Percentiles rank a stretch among this genome's conserved stretches.
Conservation (phyloP, 164 flowering plant genomes). For the grape (Vitis vinifera) region ASM3070453v1 NC_081808.1:1585501-1586000, state of each 20-base stretch:
- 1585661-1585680: slow-evolving; percentile 88
- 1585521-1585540: background rate
- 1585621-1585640: slow-evolving; percentile 84
- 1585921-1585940: slow-evolving; percentile 75
- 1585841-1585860: background rate
- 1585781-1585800: slow-evolving; percentile 4
- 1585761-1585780: background rate
- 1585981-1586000: slow-evolving; percentile 45
- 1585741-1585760: slow-evolving; percentile 78
- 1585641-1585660: slow-evolving; percentile 85
- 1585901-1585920: background rate
- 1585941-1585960: slow-evolving; percentile 89
- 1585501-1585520: too few species aligned
- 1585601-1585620: slow-evolving; percentile 43
- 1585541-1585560: background rate
- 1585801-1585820: background rate
- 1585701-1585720: slow-evolving; percentile 94
- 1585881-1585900: background rate
- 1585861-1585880: background rate
- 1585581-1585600: background rate
- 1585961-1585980: slow-evolving; percentile 77
- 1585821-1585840: too few species aligned
- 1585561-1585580: too few species aligned
- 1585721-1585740: slow-evolving; percentile 90
- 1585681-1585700: slow-evolving; percentile 71